phyloP scores from a whole-genome alignment of 164 flowering plant genomes.

The Stephania yunnanensis region DNA sequence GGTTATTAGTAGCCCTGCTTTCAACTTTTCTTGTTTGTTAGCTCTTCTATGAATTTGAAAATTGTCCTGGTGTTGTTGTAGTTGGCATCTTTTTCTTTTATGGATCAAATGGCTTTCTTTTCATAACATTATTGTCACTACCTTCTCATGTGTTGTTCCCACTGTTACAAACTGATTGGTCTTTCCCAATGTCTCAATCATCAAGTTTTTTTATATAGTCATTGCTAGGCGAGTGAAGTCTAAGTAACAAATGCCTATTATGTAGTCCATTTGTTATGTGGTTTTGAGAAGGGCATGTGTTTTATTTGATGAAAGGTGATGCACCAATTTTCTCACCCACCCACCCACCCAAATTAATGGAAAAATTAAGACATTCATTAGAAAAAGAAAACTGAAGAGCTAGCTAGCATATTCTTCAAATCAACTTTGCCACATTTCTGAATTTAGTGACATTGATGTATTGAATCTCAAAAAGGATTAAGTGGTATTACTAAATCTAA shows the following conservation, averaged over 20 bases:
- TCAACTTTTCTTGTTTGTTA: neutral
- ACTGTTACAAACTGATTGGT: neutral
- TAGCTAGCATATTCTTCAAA: too few species aligned
- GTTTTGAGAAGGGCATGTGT: too few species aligned
- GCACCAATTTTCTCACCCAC: neutral
- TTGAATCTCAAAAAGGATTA: too few species aligned
- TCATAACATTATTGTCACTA: neutral
- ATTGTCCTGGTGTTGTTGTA: neutral
- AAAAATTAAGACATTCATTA: too few species aligned
- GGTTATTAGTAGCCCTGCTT: neutral
- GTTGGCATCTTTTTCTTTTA: neutral
- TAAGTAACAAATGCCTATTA: too few species aligned
- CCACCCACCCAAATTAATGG: neutral
- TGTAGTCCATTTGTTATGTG: too few species aligned
- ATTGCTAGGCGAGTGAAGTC: too few species aligned
- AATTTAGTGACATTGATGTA: too few species aligned
- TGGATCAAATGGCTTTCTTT: neutral
- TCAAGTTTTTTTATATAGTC: neutral
- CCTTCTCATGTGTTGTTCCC: neutral
- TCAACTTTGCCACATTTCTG: too few species aligned
- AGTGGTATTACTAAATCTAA: too few species aligned
- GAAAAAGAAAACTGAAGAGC: too few species aligned
- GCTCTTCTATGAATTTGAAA: neutral
- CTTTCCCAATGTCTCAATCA: constrained; percentile 2
- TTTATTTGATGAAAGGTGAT: too few species aligned